Base-by-base conservation (phyloP, 495 filamentous ascomycete species). In the Ascodesmis nigricans region DNA sequence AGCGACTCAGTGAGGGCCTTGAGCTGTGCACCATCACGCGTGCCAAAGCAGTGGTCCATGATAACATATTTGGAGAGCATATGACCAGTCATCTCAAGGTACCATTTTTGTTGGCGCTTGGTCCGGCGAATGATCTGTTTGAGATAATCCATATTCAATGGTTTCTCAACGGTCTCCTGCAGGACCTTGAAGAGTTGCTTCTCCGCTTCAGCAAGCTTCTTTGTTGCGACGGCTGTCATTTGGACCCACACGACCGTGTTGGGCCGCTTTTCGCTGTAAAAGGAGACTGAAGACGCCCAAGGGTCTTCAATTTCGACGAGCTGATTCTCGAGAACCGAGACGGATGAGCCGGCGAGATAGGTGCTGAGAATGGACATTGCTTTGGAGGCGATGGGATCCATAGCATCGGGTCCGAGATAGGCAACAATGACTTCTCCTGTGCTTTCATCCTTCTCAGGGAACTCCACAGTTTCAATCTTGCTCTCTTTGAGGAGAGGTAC, bases 381-480 rank as follows among this genome's bases (percentile, higher is more conserved):
- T 1, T 69, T 68, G 10, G 62, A 65, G 54, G 55, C 44, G 29
- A 64, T 41, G 60, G 57, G 43, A 47, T 91, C 71, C 39, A 61
- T 71, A 53, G 72, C 77, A 38, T 70, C 62, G 0, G 87, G 90
- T 22, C 87, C 87, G 35, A 95, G 66, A 53, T 87, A 87, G 4
- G 63, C 74, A 26, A 93, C 65, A 32, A 74, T 50, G 27, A 95
- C 66, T 48, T 95, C 82, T 23, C 87, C 87, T 34, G 65, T 74
- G 1, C 78, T 80, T 44, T 99, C 87, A 43, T 99, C 87, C 48
- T 91, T 83, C 54, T 99, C 90, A 0, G 87, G 90, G 45, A 99
- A 99, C 38, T 90, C 72, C 21, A 93, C 73, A 4, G 60, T 77
- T 46, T 82, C 64, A 29, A 82, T 56, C 15, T 68, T 57, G 1